These are phyloP conservation scores for Ophiostoma pallidulum DNA, from an alignment of 2,329 filamentous ascomycete species.

Conservation along the genomic window DNA sequence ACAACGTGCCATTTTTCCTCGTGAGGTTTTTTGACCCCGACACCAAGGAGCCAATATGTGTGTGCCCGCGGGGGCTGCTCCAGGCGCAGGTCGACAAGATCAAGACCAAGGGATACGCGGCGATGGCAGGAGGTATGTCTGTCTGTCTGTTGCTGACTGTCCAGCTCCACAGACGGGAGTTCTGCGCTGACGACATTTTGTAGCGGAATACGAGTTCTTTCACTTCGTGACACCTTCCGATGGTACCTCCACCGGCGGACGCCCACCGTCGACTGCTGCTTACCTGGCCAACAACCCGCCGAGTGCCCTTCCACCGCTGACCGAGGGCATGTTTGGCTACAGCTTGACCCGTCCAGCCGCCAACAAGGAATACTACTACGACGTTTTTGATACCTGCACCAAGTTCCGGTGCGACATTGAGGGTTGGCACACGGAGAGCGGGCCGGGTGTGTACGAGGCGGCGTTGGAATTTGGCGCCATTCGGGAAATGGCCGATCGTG, in stretches of 20 bases:
- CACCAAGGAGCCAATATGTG: slow-evolving; percentile 58
- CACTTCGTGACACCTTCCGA: slow-evolving; percentile 65
- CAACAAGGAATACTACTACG: slow-evolving; percentile 89
- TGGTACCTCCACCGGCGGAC: slow-evolving; percentile 24
- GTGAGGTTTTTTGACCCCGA: slow-evolving; percentile 79
- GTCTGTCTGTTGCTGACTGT: too few relatives aligned
- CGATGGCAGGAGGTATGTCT: slow-evolving; percentile 77
- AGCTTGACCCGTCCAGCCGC: slow-evolving; percentile 78
- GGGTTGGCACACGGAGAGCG: slow-evolving; percentile 92
- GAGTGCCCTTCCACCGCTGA: slow-evolving; percentile 64
- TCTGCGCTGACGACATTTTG: neutral
- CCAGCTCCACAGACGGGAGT: too few relatives aligned
- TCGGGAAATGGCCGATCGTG: slow-evolving; percentile 81
- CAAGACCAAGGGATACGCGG: slow-evolving; percentile 58
- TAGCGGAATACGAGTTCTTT: slow-evolving; percentile 93
- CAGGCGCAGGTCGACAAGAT: slow-evolving; percentile 59
- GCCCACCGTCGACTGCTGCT: slow-evolving; percentile 56
- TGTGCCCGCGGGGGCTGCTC: slow-evolving; percentile 70
- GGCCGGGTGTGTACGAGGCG: slow-evolving; percentile 90
- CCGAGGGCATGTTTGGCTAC: slow-evolving; percentile 95
- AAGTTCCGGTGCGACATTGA: slow-evolving; percentile 75
- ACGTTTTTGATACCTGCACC: slow-evolving; percentile 70
- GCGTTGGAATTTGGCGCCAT: slow-evolving; percentile 87
- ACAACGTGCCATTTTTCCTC: slow-evolving; percentile 76
- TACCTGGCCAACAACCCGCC: slow-evolving; percentile 68